phyloP scores from a whole-genome alignment of 257 asterid species.

The Capsicum baccatum region DNA sequence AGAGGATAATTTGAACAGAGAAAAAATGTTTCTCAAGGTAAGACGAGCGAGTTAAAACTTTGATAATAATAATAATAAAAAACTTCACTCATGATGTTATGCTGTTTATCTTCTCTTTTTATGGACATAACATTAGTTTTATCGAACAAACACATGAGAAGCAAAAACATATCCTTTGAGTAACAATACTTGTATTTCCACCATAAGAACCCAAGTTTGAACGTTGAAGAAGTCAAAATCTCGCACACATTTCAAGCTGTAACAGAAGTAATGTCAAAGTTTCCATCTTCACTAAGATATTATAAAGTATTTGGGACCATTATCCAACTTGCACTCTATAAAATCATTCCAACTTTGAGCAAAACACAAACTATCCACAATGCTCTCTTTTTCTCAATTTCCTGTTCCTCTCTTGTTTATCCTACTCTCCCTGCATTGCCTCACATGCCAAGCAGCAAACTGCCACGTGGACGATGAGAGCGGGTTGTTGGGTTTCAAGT shows the following conservation, averaged over 20 bases:
- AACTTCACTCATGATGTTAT: too few relatives aligned
- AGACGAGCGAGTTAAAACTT: too few relatives aligned
- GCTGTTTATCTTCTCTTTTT: too few relatives aligned
- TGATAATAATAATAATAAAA: too few relatives aligned
- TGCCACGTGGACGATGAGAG: slow-evolving; percentile 29
- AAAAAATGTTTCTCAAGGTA: too few relatives aligned
- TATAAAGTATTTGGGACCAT: neutral
- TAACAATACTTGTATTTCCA: neutral
- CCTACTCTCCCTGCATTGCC: neutral
- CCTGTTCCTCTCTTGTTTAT: neutral
- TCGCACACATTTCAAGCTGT: neutral
- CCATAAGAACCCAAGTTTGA: neutral
- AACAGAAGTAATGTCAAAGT: neutral
- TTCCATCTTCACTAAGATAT: neutral
- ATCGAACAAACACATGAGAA: neutral
- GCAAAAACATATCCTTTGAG: neutral
- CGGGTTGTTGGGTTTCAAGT: slow-evolving; percentile 34
- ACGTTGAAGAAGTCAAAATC: neutral
- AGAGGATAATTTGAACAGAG: too few relatives aligned
- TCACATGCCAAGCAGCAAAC: neutral
- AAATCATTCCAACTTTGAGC: neutral
- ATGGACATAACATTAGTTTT: too few relatives aligned
- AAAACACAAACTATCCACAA: neutral
- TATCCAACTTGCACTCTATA: neutral
- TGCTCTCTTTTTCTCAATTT: slow-evolving; percentile 19